Evolutionary conservation across 1,139 yeast genomes (phyloP).

Genomic region (Hemisphaericaspora xylanilytica): DNA sequence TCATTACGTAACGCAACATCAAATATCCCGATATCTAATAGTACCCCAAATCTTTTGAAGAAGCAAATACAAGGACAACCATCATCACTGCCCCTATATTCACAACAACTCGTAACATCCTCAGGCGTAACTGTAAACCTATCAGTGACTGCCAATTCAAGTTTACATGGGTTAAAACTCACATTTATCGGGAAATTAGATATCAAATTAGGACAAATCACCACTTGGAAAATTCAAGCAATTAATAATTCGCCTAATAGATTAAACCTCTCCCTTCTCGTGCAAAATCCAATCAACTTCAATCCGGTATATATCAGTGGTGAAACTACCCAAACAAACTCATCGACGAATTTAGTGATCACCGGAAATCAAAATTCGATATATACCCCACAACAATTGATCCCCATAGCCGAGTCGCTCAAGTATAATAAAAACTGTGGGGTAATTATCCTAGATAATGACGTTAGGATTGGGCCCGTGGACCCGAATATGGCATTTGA

Average conservation of each 20-base stretch:
- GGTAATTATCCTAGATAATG: constrained; percentile 61
- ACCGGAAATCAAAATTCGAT: constrained; percentile 12
- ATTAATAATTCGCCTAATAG: constrained; percentile 53
- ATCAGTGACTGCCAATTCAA: constrained; percentile 29
- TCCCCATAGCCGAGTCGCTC: constrained; percentile 33
- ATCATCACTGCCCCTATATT: neutral
- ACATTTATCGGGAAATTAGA: constrained; percentile 64
- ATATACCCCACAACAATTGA: constrained; percentile 26
- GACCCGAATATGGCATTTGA: constrained; percentile 65
- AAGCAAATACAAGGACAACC: neutral
- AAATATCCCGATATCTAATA: constrained; percentile 5
- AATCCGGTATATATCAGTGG: constrained; percentile 16
- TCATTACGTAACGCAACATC: neutral
- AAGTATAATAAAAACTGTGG: constrained; percentile 28
- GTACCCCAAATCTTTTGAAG: constrained; percentile 5
- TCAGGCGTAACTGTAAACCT: constrained; percentile 47
- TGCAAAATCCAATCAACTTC: constrained; percentile 29
- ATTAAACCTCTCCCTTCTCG: constrained; percentile 44
- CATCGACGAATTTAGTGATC: constrained; percentile 17
- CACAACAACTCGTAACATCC: constrained; percentile 3
- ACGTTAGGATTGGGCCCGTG: constrained; percentile 60
- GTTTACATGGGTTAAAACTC: constrained; percentile 51
- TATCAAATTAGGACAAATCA: constrained; percentile 58
- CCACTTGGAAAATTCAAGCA: constrained; percentile 66
- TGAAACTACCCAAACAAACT: constrained; percentile 11